These are phyloP conservation scores for Kluyveromyces siamensis DNA, from an alignment of 805 yeast species.

Conservation along the genomic window DNA sequence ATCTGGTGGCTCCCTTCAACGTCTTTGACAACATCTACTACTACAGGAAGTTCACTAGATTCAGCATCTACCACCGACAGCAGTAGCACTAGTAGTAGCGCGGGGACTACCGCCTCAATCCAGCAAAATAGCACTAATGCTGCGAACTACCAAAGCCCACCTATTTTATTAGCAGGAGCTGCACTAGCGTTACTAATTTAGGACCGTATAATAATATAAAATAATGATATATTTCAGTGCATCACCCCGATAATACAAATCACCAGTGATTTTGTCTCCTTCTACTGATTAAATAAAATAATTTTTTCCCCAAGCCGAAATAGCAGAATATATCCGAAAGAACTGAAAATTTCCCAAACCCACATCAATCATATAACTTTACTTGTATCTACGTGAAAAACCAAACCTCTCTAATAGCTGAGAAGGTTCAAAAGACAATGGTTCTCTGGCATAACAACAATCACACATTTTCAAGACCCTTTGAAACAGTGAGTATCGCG, in stretches of 20 bases:
- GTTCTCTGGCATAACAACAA: constrained; percentile 50
- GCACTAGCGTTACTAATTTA: neutral
- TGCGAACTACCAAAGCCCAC: constrained; percentile 1
- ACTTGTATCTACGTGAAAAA: too few relatives aligned
- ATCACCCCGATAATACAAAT: neutral
- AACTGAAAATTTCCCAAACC: too few relatives aligned
- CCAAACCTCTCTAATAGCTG: neutral
- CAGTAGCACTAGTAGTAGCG: neutral
- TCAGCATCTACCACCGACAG: neutral
- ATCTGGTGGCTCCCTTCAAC: constrained; percentile 25
- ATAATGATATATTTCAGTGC: neutral
- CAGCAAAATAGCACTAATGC: constrained; percentile 12
- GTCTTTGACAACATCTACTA: neutral
- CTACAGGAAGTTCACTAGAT: neutral
- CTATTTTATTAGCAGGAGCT: neutral
- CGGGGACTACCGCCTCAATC: constrained; percentile 6
- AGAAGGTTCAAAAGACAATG: constrained; percentile 31
- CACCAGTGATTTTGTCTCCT: neutral
- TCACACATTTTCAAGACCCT: constrained; percentile 56
- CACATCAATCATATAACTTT: too few relatives aligned
- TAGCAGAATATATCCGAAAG: too few relatives aligned
- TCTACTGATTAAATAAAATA: neutral
- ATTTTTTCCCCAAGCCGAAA: neutral
- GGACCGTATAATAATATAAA: too few relatives aligned
- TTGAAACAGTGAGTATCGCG: constrained; percentile 66